A percentile compares a stretch with the other conserved stretches of the same genome.
These are phyloP conservation scores for Fusarium burgessii DNA, from an alignment of 2,329 filamentous ascomycete genomes.

Conservation along the genomic window DNA sequence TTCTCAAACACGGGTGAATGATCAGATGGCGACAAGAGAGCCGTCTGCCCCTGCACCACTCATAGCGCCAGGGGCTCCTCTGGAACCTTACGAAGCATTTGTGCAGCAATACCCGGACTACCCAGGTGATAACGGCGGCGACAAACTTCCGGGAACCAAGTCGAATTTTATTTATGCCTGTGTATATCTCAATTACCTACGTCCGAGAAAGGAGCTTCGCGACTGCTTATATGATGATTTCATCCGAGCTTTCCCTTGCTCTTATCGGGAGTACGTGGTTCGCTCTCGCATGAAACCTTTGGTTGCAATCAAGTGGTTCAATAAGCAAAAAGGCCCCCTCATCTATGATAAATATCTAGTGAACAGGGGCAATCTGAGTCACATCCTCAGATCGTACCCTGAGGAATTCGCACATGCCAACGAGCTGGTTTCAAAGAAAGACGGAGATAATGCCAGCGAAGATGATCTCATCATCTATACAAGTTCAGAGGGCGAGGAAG, in stretches of 20 bases:
- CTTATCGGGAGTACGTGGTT: constrained; percentile 58
- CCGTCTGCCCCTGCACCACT: background rate
- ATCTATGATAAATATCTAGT: constrained; percentile 51
- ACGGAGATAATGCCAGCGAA: background rate
- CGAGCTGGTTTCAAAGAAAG: constrained; percentile 18
- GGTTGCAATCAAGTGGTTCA: constrained; percentile 59
- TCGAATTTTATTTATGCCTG: constrained; percentile 60
- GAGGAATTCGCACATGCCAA: constrained; percentile 46
- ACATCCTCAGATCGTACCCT: constrained; percentile 51
- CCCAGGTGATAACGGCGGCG: constrained; percentile 49
- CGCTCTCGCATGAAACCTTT: constrained; percentile 47
- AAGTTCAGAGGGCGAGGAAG: constrained; percentile 25
- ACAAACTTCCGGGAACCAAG: constrained; percentile 48
- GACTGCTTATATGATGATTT: constrained; percentile 66
- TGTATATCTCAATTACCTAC: constrained; percentile 56
- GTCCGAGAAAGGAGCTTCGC: constrained; percentile 50
- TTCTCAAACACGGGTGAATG: background rate
- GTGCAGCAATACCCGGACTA: constrained; percentile 59
- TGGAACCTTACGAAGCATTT: constrained; percentile 55
- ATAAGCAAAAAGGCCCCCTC: constrained; percentile 36
- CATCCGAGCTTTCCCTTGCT: constrained; percentile 57
- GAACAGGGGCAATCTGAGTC: constrained; percentile 51
- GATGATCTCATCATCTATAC: constrained; percentile 31
- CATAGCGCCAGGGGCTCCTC: constrained; percentile 19
- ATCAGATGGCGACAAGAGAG: background rate